Percentiles rank a stretch among this genome's conserved stretches.
Evolutionary conservation across 495 filamentous ascomycete genomes (phyloP).

Genomic region (Xylaria longipes): DNA sequence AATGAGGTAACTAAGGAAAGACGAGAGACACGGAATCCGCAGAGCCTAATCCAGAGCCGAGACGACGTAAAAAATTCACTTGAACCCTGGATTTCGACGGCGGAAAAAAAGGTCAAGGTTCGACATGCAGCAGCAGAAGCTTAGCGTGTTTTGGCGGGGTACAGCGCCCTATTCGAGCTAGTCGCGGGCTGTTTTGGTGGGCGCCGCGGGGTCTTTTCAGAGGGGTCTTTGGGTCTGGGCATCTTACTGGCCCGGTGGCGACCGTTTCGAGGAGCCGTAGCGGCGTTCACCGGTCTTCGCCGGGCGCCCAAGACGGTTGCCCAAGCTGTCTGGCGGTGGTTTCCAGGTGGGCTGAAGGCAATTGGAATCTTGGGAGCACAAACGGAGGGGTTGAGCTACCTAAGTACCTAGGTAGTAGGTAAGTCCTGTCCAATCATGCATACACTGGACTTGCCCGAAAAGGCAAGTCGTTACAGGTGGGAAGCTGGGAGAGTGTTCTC

Average conservation of each 20-base stretch:
- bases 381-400: not conserved
- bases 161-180: not conserved
- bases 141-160: conserved; percentile 20
- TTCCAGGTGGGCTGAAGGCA: conserved; percentile 4
- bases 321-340: not conserved
- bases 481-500: not conserved
- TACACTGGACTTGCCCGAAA: conserved; percentile 2
- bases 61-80: not conserved
- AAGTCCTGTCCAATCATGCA: conserved; percentile 16
- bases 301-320: no score
- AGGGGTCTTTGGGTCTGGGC: not conserved
- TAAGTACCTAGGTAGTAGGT: no score
- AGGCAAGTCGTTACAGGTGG: conserved; percentile 11
- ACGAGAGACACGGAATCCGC: not conserved
- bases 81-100: conserved; percentile 27
- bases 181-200: not conserved
- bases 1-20: not conserved
- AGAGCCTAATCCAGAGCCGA: not conserved
- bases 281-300: conserved; percentile 12
- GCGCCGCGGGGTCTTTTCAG: not conserved
- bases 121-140: conserved; percentile 5
- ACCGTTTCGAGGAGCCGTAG: not conserved
- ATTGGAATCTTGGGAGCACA: not conserved
- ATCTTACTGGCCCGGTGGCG: not conserved
- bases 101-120: conserved; percentile 25